phyloP scores from a whole-genome alignment of 1,284 basidiomycete species.

The Filobasidium uniguttulatum region DNA sequence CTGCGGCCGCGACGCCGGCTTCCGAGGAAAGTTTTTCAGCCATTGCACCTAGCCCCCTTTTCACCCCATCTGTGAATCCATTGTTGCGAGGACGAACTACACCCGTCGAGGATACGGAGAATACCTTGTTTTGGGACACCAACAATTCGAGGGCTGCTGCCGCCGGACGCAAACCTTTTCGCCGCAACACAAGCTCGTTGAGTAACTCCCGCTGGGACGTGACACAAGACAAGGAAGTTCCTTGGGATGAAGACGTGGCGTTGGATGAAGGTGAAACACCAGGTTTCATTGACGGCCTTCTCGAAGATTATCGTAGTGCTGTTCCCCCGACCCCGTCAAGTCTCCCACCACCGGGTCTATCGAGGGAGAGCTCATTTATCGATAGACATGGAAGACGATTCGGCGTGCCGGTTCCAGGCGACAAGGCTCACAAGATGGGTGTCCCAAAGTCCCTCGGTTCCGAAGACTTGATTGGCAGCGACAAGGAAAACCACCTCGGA shows the following conservation, averaged over 20 bases:
- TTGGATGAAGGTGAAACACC: not conserved
- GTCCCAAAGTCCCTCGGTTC: no score
- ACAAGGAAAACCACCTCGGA: no score
- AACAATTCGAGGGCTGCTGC: no score
- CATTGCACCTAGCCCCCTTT: not conserved
- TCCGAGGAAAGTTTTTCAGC: not conserved
- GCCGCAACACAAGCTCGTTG: not conserved
- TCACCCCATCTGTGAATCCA: not conserved
- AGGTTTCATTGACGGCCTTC: not conserved
- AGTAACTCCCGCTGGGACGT: not conserved
- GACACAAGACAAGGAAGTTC: not conserved
- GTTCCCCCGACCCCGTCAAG: not conserved
- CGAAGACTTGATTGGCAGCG: no score
- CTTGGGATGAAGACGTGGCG: not conserved
- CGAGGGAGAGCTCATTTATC: no score
- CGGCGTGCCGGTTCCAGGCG: no score
- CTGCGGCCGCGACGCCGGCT: not conserved
- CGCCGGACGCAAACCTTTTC: no score
- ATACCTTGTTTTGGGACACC: no score
- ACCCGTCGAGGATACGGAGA: no score
- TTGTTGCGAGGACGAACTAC: not conserved
- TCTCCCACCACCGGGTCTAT: no score
- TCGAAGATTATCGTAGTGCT: not conserved
- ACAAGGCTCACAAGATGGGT: no score
- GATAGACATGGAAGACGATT: no score